Evolutionary conservation across 2,329 filamentous ascomycete species (phyloP), one percentile per base, ranked within the genome.

Genomic region (Calonectria leucothoes): DNA sequence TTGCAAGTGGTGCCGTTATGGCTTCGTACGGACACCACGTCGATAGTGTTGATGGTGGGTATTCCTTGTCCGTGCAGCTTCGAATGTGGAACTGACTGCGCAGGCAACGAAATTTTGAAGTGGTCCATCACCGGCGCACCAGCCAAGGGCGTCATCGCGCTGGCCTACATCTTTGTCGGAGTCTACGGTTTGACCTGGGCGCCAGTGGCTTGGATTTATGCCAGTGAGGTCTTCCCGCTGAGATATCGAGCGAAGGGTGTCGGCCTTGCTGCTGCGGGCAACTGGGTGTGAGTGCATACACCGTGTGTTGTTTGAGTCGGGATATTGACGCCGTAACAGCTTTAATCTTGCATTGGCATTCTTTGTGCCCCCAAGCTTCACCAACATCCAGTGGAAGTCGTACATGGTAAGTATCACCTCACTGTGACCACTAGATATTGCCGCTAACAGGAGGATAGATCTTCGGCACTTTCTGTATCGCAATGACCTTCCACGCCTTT

Each of bases 171-270:
- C 78, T 85, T 87, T 65, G 84, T 86, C 7, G 85, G 82, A 7
- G 75, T 86, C 12, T 83, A 81, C 37, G 79, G 79, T 12, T 71
- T 81, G 14, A 88, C 87, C 17, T 87, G 86, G 86, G 87, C 87
- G n/a, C 88, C 88, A 0, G 85, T 87, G 4, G 87, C 85, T 65
- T 88, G 86, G 85, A 87, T 87, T 61, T 93, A 94, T 77, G 89
- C 90, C 0, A 89, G 91, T 20, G 92, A 94, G 82, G 82, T 88
- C 29, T 87, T 85, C 78, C 87, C 87, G 35, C 81, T 88, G 25
- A 85, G 83, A 59, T 84, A 88, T 33, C 86, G 89, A 72, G 88
- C 88, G 69, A 91, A 90, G 79, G 89, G 88, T 63, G 88, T 90
- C 8, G 87, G 88, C 23, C 82, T 91, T 3, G 82, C 88, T 0